phyloP scores from a whole-genome alignment of 768 basidiomycete genomes.

The Suillus americanus region DNA sequence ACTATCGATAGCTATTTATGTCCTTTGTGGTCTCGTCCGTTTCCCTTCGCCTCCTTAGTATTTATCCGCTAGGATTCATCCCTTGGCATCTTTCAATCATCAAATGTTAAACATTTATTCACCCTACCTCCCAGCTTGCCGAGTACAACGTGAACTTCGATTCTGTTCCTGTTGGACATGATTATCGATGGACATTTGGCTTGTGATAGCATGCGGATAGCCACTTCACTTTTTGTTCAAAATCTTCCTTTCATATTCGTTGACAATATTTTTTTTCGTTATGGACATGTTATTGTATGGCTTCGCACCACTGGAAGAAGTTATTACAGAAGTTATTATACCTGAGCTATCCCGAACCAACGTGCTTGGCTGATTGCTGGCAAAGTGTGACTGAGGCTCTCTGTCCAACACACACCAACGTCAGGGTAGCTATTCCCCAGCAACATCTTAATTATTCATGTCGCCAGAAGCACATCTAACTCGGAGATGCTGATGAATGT shows the following conservation, averaged over 20 bases:
- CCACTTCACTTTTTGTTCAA: background rate
- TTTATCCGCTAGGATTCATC: slow-evolving; percentile 6
- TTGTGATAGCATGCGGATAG: background rate
- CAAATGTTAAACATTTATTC: background rate
- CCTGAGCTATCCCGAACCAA: background rate
- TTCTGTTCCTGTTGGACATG: background rate
- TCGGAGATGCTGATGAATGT: background rate
- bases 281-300: background rate
- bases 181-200: background rate
- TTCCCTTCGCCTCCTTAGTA: background rate
- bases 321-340: background rate
- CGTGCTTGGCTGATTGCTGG: background rate
- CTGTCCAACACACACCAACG: background rate
- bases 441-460: background rate
- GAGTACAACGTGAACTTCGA: background rate
- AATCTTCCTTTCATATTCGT: background rate
- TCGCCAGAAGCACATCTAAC: background rate
- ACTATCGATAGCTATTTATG: slow-evolving; percentile 29
- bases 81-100: slow-evolving; percentile 4
- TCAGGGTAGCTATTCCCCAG: background rate
- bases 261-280: background rate
- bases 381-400: background rate
- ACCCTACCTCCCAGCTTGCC: background rate
- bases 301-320: background rate
- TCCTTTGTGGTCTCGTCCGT: slow-evolving; percentile 20